Evolutionary conservation across 495 filamentous ascomycete species (phyloP), one percentile per base, ranked within the genome.

Genomic region (Neurospora pannonica): DNA sequence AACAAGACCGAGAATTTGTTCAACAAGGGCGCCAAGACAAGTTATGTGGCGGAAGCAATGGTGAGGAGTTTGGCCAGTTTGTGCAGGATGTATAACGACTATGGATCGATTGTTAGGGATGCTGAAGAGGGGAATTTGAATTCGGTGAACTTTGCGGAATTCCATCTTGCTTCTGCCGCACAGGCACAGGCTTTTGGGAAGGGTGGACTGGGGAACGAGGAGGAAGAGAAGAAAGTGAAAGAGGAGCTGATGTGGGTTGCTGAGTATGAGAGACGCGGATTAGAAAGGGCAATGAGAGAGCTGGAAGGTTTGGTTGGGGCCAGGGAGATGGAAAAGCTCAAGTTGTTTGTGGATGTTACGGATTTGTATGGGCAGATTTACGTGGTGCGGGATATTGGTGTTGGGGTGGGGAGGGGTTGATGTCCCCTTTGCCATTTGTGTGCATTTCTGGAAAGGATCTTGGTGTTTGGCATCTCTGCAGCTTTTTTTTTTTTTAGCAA

Each of bases 351-450:
- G 3, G 28, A 67, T 19, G 54, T 67, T 0, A 67, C 54, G 15
- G 54, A 67, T 67, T 34, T 67, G 54, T 67, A 67, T 67, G 54
- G 54, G 3, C 54, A 67, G 24, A 67, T 67, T 67, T 67, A 67
- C 19, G 28, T 34, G 13, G 54, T 67, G 28, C 5, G 54, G 7
- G 54, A 67, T 67, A 67, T 67, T 34, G 54, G 54, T 8, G 54
- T 67, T 34, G 54, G 54, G 54, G 28, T 34, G 2, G 0, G 0
- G 54, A 19, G 54, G 54, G 28, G 6, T 17, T 67, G 54, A 67
- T 19, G 5, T 11, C 1, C 8, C 0, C 0, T 2, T 24, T n/a
- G n/a, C n/a, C n/a, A n/a, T n/a, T 48, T 13, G 0, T 3, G 3
- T 43, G 40, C 17, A n/a, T 19, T n/a, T 43, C 3, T 43, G 17